These are phyloP conservation scores for Aspergillus terreus DNA, from an alignment of 2,329 filamentous ascomycete species.

Conservation along the genomic window DNA sequence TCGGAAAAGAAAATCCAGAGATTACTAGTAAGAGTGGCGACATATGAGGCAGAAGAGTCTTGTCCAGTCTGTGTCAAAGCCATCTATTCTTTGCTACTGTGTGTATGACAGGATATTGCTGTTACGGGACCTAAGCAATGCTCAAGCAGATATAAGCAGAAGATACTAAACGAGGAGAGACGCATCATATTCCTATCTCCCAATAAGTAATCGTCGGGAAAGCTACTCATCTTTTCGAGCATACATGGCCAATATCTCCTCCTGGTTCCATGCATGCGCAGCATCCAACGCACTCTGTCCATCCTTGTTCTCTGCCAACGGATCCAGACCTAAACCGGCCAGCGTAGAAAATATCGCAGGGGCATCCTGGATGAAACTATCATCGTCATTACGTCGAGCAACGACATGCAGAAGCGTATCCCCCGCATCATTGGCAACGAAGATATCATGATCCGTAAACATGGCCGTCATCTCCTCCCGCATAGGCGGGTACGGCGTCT, in stretches of 20 bases:
- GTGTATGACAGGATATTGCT: too few relatives aligned
- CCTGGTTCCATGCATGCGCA: conserved; percentile 5
- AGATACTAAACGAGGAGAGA: too few relatives aligned
- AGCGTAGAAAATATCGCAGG: conserved; percentile 1
- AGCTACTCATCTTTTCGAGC: conserved; percentile 10
- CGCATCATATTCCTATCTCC: too few relatives aligned
- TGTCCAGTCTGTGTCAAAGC: too few relatives aligned
- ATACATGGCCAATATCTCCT: conserved; percentile 8
- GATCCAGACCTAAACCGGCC: conserved; percentile 3
- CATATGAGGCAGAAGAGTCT: too few relatives aligned
- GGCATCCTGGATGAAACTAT: background rate
- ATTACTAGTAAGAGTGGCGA: too few relatives aligned
- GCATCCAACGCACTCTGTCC: conserved; percentile 11
- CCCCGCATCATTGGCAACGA: conserved; percentile 4
- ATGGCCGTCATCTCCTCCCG: background rate
- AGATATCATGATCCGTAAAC: conserved; percentile 3
- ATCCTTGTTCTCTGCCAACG: conserved; percentile 9
- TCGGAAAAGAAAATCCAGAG: too few relatives aligned
- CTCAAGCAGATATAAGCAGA: too few relatives aligned
- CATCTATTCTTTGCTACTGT: too few relatives aligned
- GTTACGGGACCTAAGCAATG: too few relatives aligned
- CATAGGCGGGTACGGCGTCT: background rate
- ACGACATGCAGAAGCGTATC: conserved; percentile 8
- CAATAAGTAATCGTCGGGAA: too few relatives aligned
- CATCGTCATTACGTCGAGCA: background rate